Conservation (phyloP, 768 basidiomycete genomes). For the Coprinopsis sp. region DNA sequence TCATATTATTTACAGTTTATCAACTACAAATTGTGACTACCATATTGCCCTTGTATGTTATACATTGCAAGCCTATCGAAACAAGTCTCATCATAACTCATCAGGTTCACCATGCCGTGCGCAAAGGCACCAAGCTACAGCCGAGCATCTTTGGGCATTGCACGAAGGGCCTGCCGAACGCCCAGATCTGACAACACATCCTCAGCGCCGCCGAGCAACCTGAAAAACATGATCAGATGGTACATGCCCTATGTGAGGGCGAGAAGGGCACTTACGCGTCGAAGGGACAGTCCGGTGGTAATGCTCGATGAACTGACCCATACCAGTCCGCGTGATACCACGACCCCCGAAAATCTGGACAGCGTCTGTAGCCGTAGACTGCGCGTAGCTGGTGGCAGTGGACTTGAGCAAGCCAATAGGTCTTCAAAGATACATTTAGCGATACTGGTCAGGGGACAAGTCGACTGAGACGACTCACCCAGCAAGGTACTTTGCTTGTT, state of each 20-base stretch:
- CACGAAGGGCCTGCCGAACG: conserved; percentile 72
- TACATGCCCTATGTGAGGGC: neutral
- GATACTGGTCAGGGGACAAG: conserved; percentile 4
- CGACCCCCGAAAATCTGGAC: conserved; percentile 84
- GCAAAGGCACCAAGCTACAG: conserved; percentile 34
- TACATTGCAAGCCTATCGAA: no score
- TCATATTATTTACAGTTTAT: no score
- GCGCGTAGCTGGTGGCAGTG: conserved; percentile 56
- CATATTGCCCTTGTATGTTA: no score
- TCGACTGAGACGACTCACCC: conserved; percentile 40
- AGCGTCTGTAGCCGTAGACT: conserved; percentile 64
- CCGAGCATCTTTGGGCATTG: conserved; percentile 67
- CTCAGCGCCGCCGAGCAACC: conserved; percentile 74
- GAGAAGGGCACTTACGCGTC: conserved; percentile 42
- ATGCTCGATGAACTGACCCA: conserved; percentile 71
- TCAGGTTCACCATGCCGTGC: no score
- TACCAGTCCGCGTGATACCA: conserved; percentile 77
- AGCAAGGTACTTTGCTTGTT: conserved; percentile 71
- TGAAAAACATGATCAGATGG: conserved; percentile 12
- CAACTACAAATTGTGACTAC: no score
- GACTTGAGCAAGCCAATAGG: conserved; percentile 72
- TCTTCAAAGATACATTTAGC: conserved; percentile 23
- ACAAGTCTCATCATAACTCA: no score
- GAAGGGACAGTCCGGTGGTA: conserved; percentile 65
- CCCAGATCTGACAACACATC: conserved; percentile 81